Conservation (phyloP, 2,329 filamentous ascomycete species). For the Raffaelea ambrosiae region DNA sequence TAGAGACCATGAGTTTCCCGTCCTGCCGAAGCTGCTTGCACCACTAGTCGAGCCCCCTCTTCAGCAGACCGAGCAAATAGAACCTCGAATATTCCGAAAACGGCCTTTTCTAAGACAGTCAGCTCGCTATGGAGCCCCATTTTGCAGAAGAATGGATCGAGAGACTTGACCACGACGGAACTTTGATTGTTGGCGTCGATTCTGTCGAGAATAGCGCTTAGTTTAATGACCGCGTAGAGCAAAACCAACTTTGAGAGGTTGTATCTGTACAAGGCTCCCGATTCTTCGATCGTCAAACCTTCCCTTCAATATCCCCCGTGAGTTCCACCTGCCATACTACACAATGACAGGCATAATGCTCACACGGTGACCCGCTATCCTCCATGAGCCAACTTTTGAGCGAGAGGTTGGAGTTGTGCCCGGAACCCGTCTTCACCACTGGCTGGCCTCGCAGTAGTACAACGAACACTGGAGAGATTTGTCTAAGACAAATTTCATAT, state of each 20-base stretch:
- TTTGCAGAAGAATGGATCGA: slow-evolving; percentile 16
- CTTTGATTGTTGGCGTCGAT: background rate
- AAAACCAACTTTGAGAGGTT: slow-evolving; percentile 1
- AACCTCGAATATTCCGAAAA: background rate
- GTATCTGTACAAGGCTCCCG: background rate
- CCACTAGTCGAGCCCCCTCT: background rate
- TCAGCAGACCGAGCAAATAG: background rate
- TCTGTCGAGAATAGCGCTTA: background rate
- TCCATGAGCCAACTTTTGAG: slow-evolving; percentile 1
- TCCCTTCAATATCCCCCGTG: slow-evolving; percentile 1
- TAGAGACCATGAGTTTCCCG: background rate
- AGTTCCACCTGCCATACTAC: background rate
- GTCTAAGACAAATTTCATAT: background rate
- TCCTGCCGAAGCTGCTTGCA: background rate
- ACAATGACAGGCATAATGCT: background rate
- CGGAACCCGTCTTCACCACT: background rate
- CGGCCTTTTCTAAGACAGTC: background rate
- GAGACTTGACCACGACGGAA: slow-evolving; percentile 15
- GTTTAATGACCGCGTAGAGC: background rate
- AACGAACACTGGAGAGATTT: background rate
- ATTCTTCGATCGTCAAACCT: background rate
- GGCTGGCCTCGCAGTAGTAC: background rate
- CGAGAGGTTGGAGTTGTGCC: background rate
- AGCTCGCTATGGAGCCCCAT: slow-evolving; percentile 11
- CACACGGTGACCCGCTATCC: background rate